Conservation (phyloP, 805 yeast species). For the Pichia kluyveri region DNA sequence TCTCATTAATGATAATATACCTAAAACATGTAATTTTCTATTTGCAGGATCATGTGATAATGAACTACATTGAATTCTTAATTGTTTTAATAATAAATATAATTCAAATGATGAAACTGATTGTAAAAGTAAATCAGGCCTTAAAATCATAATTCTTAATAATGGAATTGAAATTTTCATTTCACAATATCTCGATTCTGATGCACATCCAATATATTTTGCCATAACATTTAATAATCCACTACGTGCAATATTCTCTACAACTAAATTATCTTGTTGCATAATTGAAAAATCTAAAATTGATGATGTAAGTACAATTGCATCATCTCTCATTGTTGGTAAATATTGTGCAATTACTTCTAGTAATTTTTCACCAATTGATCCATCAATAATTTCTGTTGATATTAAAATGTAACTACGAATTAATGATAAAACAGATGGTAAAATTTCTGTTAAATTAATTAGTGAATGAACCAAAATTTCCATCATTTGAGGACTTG, state of each 20-base stretch:
- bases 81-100: not conserved
- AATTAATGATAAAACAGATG: constrained; percentile 49
- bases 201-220: constrained; percentile 32
- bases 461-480: constrained; percentile 49
- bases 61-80: constrained; percentile 16
- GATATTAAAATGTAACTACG: constrained; percentile 52
- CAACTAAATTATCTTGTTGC: constrained; percentile 17
- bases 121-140: constrained; percentile 27
- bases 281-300: constrained; percentile 43
- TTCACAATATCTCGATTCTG: constrained; percentile 34
- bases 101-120: constrained; percentile 3
- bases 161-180: constrained; percentile 29
- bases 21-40: constrained; percentile 40
- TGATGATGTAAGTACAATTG: constrained; percentile 47
- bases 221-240: constrained; percentile 37
- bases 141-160: constrained; percentile 31
- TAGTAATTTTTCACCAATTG: constrained; percentile 34
- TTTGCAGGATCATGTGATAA: constrained; percentile 67
- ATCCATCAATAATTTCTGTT: constrained; percentile 33
- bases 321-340: constrained; percentile 60
- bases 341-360: constrained; percentile 45
- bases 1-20: constrained; percentile 24
- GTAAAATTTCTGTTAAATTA: constrained; percentile 67
- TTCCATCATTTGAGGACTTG: constrained; percentile 33
- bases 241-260: constrained; percentile 29